A percentile compares a stretch with the other conserved stretches of the same genome.
Conservation (phyloP, 139 green algal genomes). For the Micromonas commoda region DNA sequence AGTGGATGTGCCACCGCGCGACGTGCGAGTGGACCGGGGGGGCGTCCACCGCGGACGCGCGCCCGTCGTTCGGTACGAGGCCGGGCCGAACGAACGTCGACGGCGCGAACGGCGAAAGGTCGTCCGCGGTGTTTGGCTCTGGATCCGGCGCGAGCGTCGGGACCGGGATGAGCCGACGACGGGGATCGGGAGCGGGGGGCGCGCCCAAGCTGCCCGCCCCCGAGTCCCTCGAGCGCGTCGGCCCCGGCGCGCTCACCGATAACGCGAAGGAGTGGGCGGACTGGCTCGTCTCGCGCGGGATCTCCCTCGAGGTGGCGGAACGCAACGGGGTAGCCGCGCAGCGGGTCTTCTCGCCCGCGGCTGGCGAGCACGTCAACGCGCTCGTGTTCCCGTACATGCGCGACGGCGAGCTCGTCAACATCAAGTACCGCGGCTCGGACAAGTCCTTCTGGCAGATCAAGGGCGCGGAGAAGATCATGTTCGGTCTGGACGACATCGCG, state of each 20-base stretch:
- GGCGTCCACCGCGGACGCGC: not conserved
- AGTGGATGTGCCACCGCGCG: conserved; percentile 14
- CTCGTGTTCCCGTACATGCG: conserved; percentile 77
- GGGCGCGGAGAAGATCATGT: conserved; percentile 61
- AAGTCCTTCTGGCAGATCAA: conserved; percentile 75
- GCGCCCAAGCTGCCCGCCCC: conserved; percentile 11
- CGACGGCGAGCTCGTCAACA: conserved; percentile 66
- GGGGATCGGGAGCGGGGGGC: not conserved
- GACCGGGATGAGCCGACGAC: not conserved
- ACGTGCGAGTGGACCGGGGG: conserved; percentile 21
- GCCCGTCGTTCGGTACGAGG: no score
- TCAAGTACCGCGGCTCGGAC: conserved; percentile 74
- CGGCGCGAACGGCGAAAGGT: no score
- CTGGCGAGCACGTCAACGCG: conserved; percentile 5
- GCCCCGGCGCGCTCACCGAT: not conserved
- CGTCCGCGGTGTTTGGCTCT: no score
- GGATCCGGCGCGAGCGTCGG: not conserved
- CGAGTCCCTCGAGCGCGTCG: conserved; percentile 14
- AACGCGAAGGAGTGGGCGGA: conserved; percentile 1
- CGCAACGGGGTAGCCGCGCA: conserved; percentile 18
- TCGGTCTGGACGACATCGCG: conserved; percentile 75
- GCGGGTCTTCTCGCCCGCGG: not conserved
- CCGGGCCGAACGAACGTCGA: no score
- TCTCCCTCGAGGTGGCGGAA: conserved; percentile 17
- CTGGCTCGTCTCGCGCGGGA: not conserved